Conservation (phyloP, 495 filamentous ascomycete genomes). For the Letharia lupina region DNA sequence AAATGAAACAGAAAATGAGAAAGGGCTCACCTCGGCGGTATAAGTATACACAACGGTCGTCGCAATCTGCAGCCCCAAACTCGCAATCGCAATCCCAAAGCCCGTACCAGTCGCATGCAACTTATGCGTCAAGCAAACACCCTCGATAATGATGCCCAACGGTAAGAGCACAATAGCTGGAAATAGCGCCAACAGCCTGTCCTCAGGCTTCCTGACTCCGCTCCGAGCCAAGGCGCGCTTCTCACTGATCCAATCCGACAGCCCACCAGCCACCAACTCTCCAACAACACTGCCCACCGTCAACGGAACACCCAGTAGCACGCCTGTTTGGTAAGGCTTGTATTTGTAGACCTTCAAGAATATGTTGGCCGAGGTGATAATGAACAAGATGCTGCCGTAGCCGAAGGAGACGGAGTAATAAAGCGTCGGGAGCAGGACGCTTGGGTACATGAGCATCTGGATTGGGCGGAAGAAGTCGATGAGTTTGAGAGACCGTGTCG, state of each 20-base stretch:
- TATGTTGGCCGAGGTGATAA: slow-evolving; percentile 25
- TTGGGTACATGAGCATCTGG: slow-evolving; percentile 27
- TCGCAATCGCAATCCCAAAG: slow-evolving; percentile 30
- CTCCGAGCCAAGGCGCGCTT: slow-evolving; percentile 21
- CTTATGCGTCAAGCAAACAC: slow-evolving; percentile 23
- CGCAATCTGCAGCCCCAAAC: slow-evolving; percentile 29
- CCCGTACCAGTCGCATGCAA: slow-evolving; percentile 23
- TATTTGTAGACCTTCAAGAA: slow-evolving; percentile 27
- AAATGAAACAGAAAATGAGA: too few relatives aligned
- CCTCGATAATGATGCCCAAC: slow-evolving; percentile 26
- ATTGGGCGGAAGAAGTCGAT: slow-evolving; percentile 27
- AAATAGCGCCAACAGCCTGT: slow-evolving; percentile 24
- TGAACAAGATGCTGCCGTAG: slow-evolving; percentile 29
- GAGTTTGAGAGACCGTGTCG: slow-evolving; percentile 17
- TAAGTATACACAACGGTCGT: slow-evolving; percentile 31
- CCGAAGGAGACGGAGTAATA: slow-evolving; percentile 26
- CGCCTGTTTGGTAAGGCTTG: slow-evolving; percentile 28
- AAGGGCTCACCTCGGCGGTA: slow-evolving; percentile 4
- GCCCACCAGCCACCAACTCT: slow-evolving; percentile 28
- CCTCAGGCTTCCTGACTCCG: slow-evolving; percentile 29
- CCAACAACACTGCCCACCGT: slow-evolving; percentile 29
- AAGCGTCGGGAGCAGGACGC: slow-evolving; percentile 25
- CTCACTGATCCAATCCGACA: slow-evolving; percentile 30
- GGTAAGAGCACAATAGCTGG: slow-evolving; percentile 24
- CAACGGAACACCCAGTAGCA: slow-evolving; percentile 29